Evolutionary conservation across 345 rosid species (phyloP), one percentile per base, ranked within the genome.

Genomic region (Aquilaria yunnanensis): DNA sequence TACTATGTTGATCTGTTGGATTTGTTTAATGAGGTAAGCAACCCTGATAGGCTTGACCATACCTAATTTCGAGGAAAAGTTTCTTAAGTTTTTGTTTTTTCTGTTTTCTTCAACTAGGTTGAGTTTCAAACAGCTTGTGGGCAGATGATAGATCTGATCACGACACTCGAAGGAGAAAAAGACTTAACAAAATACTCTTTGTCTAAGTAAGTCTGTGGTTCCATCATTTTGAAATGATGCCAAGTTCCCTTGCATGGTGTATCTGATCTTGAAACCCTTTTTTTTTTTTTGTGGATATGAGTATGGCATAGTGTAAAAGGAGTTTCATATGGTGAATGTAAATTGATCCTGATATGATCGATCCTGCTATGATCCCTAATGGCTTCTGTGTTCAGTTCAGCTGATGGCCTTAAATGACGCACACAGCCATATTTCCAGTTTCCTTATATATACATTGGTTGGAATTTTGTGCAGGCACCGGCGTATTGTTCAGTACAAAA

Each of bases 81-180:
- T 56, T 13, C 64, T 66, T 56, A 30, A 3, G 47, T 16, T 1
- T 61, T 23, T 54, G n/a, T 31, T 23, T 23, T 57, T 57, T 49
- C 32, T 56, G 54, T 55, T 57, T 58, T 55, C 41, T 68, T 47
- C 70, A 52, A 63, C 32, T 71, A 88, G 92, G 90, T 89, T 41
- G 96, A 84, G 77, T 78, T 89, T 60, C 96, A 89, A 77, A 78
- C 87, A 33, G 73, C 84, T 53, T 83, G 76, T 12, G 94, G 96
- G 61, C 87, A 89, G 79, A 83, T 86, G 96, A 81, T 89, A 62
- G 94, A 89, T 78, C 76, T 89, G 79, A 89, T 86, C 70, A 81
- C 86, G 60, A 78, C 87, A 16, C 72, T 80, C 41, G 78, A 84
- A 76, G 87, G 94, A 56, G 91, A 84, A 69, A 83, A 83, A 64